Percentiles rank a stretch among this genome's conserved stretches.
phyloP scores from a whole-genome alignment of 2,329 filamentous ascomycete species.

The Chaetomium strumarium region DNA sequence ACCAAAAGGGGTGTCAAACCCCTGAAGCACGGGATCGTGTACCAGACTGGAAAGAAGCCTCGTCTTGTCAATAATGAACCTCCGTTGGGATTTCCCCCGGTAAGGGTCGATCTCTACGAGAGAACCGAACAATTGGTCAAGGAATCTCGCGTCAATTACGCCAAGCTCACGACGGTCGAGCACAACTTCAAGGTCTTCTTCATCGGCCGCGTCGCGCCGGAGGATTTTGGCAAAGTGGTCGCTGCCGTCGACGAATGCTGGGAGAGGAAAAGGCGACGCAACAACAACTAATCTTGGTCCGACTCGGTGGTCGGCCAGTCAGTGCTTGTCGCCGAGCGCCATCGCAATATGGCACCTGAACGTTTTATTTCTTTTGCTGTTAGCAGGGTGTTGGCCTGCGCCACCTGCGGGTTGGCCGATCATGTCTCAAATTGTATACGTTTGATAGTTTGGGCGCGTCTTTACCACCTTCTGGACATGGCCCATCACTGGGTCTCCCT shows the following conservation, averaged over 20 bases:
- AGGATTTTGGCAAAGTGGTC: constrained; percentile 38
- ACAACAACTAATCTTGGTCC: not conserved
- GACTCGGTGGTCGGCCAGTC: not conserved
- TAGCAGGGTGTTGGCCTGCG: not conserved
- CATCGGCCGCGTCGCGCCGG: constrained; percentile 41
- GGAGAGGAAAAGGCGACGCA: constrained; percentile 36
- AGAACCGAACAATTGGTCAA: constrained; percentile 40
- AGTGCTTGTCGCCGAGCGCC: not conserved
- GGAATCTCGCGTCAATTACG: constrained; percentile 53
- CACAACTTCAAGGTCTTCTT: constrained; percentile 55
- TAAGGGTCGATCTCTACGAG: constrained; percentile 38
- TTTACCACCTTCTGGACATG: not conserved
- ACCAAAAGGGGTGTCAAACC: constrained; percentile 48
- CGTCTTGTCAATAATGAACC: constrained; percentile 38
- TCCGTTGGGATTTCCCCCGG: constrained; percentile 41
- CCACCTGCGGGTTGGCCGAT: constrained; percentile 11
- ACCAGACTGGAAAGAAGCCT: constrained; percentile 33
- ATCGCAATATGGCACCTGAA: not conserved
- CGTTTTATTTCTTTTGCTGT: not conserved
- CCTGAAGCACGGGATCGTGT: constrained; percentile 48
- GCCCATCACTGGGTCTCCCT: not conserved
- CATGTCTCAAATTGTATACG: constrained; percentile 9
- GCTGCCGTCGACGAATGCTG: constrained; percentile 46
- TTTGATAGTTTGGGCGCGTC: not conserved
- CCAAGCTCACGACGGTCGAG: constrained; percentile 50